Evolutionary conservation across 495 filamentous ascomycete genomes (phyloP).

Genomic region (Rostrohypoxylon terebratum): DNA sequence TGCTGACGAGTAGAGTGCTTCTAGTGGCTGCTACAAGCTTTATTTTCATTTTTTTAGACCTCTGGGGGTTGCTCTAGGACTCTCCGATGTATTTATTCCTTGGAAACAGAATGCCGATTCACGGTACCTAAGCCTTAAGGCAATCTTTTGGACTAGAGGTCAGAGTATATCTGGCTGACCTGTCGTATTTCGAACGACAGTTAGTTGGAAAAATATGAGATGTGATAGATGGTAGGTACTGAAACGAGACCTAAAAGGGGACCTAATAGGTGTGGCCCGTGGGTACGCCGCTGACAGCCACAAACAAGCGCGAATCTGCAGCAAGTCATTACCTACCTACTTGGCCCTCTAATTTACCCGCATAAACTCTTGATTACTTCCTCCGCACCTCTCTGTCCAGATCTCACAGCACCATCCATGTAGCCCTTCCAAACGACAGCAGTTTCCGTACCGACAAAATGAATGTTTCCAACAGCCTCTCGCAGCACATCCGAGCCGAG

Average conservation of each 20-base stretch:
- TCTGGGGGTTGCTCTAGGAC: no score
- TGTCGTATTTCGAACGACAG: background rate
- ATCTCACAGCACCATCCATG: slow-evolving; percentile 59
- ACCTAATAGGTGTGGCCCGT: background rate
- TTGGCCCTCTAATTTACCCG: background rate
- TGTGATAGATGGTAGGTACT: background rate
- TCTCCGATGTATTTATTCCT: no score
- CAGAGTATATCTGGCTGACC: background rate
- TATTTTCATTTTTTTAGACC: no score
- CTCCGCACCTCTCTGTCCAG: slow-evolving; percentile 51
- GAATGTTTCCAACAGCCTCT: slow-evolving; percentile 49
- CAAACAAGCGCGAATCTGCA: background rate
- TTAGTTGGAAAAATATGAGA: background rate
- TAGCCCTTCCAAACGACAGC: slow-evolving; percentile 56
- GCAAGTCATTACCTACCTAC: no score
- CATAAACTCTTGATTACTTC: slow-evolving; percentile 46
- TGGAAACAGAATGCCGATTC: no score
- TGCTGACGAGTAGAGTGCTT: no score
- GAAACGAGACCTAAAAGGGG: background rate
- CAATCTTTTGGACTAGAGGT: background rate
- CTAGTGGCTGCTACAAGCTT: no score
- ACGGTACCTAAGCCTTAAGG: background rate
- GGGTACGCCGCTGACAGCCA: background rate
- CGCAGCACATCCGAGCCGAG: slow-evolving; percentile 27
- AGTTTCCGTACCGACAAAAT: slow-evolving; percentile 60